Evolutionary conservation across 2,329 filamentous ascomycete genomes (phyloP), one percentile per base, ranked within the genome.

Genomic region (Fusarium humuli): DNA sequence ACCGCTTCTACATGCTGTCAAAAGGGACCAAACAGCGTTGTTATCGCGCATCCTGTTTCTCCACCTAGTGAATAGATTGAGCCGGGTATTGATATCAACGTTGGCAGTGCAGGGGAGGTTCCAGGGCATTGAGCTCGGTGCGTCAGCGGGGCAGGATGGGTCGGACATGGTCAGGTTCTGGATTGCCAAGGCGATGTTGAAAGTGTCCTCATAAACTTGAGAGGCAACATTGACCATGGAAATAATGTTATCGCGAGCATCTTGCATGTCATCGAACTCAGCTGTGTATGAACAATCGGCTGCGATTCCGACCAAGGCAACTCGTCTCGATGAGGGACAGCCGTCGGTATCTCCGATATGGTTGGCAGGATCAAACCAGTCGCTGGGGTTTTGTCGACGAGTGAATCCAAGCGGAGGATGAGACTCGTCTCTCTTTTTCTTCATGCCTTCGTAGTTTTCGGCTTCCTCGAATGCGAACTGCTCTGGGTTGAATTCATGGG

Each of bases 251-350:
- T 86, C 76, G 52, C 89, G 86, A 6, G 89, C 87, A 18, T 87
- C 83, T 46, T 88, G 83, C 44, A 87, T 86, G 13, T 85, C 86
- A 55, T 87, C 85, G 79, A 97, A 95, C 8, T 85, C 83, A 2
- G 83, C 83, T 7, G 91, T 92, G 76, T 97, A 97, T 8, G 88
- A 91, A 81, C 94, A 98, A 78, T 98, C 94, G 1, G 93, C 94
- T 7, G 93, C 94, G 23, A 97, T 87, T n/a, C 94, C 94, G n/a
- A 98, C 87, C 44, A 97, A 84, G 1, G 94, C 94, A 30, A 97
- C 92, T 77, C 91, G 93, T 66, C 93, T 88, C 7, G 92, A 92
- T 2, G 85, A 88, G 9, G 94, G 94, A 76, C 94, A 98, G 50
- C 94, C 94, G 7, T 81, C 76, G 1, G 91, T 92, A 57, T 87